phyloP scores from a whole-genome alignment of 2,329 filamentous ascomycete genomes.

The Hypoxylon sp. region DNA sequence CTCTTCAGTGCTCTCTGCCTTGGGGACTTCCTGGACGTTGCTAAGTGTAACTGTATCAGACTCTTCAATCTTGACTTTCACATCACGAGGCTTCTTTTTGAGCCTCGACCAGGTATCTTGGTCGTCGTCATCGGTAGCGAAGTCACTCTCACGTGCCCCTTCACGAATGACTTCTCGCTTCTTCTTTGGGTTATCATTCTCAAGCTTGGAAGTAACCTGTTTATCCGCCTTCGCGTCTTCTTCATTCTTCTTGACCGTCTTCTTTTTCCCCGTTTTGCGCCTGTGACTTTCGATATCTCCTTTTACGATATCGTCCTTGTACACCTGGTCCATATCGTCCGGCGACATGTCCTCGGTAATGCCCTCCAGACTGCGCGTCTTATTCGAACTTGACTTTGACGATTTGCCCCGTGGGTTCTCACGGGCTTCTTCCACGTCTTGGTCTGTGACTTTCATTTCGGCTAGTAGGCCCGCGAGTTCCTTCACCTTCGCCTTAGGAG shows the following conservation, averaged over 20 bases:
- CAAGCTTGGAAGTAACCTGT: background rate
- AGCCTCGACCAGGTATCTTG: background rate
- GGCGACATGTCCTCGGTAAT: background rate
- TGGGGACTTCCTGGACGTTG: background rate
- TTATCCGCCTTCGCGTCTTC: background rate
- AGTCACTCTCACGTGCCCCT: background rate
- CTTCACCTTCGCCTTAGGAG: slow-evolving; percentile 7
- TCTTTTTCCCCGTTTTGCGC: background rate
- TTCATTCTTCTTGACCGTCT: slow-evolving; percentile 3
- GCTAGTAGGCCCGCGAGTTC: slow-evolving; percentile 31
- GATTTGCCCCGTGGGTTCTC: background rate
- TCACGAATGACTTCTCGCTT: background rate
- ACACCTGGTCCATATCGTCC: slow-evolving; percentile 15
- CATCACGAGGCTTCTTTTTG: background rate
- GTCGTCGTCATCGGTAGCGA: background rate
- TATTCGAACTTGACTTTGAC: background rate
- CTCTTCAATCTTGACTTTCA: background rate
- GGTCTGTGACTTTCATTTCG: slow-evolving; percentile 25
- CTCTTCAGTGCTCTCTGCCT: background rate
- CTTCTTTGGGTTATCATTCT: background rate
- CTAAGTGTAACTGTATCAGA: background rate
- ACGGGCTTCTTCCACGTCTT: slow-evolving; percentile 28
- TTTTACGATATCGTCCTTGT: background rate
- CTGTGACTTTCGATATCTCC: background rate
- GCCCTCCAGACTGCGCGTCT: background rate